Conservation (phyloP, 2,329 filamentous ascomycete genomes). For the Penicillium italicum region DNA sequence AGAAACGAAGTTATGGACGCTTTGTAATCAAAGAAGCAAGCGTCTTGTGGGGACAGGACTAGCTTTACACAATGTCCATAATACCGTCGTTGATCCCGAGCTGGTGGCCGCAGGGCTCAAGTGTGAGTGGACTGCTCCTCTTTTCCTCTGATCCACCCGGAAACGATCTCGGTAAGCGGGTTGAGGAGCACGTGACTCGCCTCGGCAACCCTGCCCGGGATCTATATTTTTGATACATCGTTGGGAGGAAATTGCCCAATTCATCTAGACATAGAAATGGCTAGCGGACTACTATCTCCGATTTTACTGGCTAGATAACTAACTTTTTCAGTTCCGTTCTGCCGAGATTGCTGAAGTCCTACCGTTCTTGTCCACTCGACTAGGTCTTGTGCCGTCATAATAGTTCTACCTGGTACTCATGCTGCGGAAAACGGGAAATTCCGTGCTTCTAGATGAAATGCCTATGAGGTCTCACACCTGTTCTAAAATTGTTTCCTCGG, state of each 20-base stretch:
- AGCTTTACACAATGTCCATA: conserved; percentile 7
- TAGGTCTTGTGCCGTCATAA: conserved; percentile 1
- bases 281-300: not conserved
- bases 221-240: conserved; percentile 11
- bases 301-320: not conserved
- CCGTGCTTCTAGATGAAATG: conserved; percentile 1
- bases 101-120: conserved; percentile 10
- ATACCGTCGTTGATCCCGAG: conserved; percentile 29
- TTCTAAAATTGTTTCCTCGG: not conserved
- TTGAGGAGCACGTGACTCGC: conserved; percentile 23
- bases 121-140: not conserved
- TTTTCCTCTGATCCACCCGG: conserved; percentile 12
- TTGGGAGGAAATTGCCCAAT: not conserved
- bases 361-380: conserved; percentile 4
- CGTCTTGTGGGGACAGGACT: conserved; percentile 13
- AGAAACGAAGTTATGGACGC: not conserved
- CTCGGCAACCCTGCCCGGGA: conserved; percentile 26
- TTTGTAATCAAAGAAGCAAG: conserved; percentile 4
- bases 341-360: not conserved
- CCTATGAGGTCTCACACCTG: not conserved
- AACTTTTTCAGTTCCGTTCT: not conserved
- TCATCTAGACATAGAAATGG: not conserved
- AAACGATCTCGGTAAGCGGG: conserved; percentile 33
- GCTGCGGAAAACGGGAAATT: conserved; percentile 7
- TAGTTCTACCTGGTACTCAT: conserved; percentile 18